phyloP scores from a whole-genome alignment of 2,329 filamentous ascomycete species.

The Ophiocordyceps camponoti-leonardi region DNA sequence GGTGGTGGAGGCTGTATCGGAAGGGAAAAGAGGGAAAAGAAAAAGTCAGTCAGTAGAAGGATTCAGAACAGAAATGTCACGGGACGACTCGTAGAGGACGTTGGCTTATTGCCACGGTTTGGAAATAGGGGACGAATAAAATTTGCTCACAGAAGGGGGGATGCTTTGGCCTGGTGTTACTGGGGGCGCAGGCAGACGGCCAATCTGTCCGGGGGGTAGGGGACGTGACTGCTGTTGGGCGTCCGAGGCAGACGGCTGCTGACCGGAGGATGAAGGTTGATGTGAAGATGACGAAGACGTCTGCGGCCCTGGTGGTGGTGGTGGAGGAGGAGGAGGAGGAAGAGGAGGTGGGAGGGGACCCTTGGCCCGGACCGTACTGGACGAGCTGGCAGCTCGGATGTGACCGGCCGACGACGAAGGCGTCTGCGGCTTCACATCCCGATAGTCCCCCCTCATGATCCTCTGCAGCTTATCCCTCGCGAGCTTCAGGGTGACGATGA shows the following conservation, averaged over 20 bases:
- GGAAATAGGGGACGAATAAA: too few relatives aligned
- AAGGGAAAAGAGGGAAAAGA: too few relatives aligned
- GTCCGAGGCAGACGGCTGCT: constrained; percentile 16
- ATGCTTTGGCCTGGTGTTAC: constrained; percentile 36
- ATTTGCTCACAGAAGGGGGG: constrained; percentile 38
- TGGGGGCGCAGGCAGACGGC: constrained; percentile 51
- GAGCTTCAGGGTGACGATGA: constrained; percentile 63
- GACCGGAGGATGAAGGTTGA: constrained; percentile 14
- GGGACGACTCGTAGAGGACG: too few relatives aligned
- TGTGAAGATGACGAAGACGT: background rate
- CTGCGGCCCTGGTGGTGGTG: constrained; percentile 10
- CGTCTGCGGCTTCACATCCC: constrained; percentile 19
- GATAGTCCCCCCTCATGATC: constrained; percentile 37
- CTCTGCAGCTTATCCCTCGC: constrained; percentile 54
- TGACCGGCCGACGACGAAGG: constrained; percentile 12
- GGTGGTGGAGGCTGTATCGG: constrained; percentile 77
- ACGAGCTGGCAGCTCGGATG: constrained; percentile 13
- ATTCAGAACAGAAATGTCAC: too few relatives aligned
- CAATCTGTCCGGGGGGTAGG: constrained; percentile 36
- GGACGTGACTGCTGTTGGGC: constrained; percentile 6
- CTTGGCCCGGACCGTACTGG: constrained; percentile 14
- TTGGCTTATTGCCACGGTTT: too few relatives aligned
- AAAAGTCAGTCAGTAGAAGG: too few relatives aligned
- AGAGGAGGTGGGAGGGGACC: constrained; percentile 7
- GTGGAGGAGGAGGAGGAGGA: background rate